These are phyloP conservation scores for Ricinus communis DNA, from an alignment of 345 rosid species.

Conservation along the genomic window DNA sequence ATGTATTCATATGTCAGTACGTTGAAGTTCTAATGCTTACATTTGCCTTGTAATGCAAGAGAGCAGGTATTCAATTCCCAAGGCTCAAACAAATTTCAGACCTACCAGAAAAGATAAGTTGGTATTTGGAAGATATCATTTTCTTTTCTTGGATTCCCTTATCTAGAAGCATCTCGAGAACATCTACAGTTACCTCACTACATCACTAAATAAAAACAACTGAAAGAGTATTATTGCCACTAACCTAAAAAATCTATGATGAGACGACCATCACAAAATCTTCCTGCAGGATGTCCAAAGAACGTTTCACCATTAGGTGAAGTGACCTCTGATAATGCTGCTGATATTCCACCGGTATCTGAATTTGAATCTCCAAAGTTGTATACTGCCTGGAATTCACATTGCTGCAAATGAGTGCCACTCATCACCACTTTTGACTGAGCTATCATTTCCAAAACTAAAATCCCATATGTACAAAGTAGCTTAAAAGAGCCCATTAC, in stretches of 20 bases:
- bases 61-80: no score
- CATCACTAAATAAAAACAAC: background rate
- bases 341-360: constrained; percentile 49
- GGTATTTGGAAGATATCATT: no score
- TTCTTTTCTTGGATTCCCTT: no score
- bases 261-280: constrained; percentile 51
- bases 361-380: constrained; percentile 66
- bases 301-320: constrained; percentile 44
- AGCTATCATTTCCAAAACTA: constrained; percentile 25
- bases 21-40: no score
- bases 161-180: no score
- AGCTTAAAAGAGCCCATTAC: constrained; percentile 29
- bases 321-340: constrained; percentile 32
- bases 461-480: constrained; percentile 14
- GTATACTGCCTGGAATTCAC: constrained; percentile 49
- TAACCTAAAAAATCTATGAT: constrained; percentile 56
- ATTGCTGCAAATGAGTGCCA: background rate
- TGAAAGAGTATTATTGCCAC: background rate
- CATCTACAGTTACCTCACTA: no score
- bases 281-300: constrained; percentile 48
- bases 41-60: no score
- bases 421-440: constrained; percentile 4
- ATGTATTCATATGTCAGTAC: no score
- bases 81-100: no score
- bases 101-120: no score